Base-by-base conservation (phyloP, 345 rosid genomes). In the Eucalyptus camaldulensis region DNA sequence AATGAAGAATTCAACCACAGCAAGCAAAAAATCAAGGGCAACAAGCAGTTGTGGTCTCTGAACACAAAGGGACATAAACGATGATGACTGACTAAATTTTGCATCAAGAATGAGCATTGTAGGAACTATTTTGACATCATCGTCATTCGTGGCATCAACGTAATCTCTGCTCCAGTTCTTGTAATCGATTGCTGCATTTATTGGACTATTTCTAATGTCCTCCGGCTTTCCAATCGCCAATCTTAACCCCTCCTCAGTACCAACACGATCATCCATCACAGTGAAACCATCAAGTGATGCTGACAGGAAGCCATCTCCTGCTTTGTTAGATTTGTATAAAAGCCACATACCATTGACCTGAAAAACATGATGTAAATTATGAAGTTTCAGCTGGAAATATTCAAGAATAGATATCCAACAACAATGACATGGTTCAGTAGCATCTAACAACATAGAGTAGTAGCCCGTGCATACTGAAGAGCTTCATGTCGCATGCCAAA, bases 11-110 rank as follows among this genome's bases (percentile, higher is more conserved):
- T 98, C 99, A 88, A 94, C 95, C 87, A 98, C 95, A 31, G 98
- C 98, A 88, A 97, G 93, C 89, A 98, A 94, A 94, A 98, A 98
- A 94, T 98, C 99, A 90, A 98, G 96, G 65, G 98, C 98, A 90
- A 98, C 99, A 89, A 98, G 97, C 88, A 98, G 92, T 88, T 95
- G 99, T 47, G 99, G 99, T 94, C 98, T 95, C 91, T 97, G 99
- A 92, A 97, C 90, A 92, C 94, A 93, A 25, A 96, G 47, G 58
- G 97, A 95, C 87, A 97, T 88, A 88, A 89, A 92, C 67, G 98
- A 95, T 56, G 94, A 94, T 89, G 87, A 88, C 92, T 93, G 93
- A 90, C 95, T 93, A 93, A 96, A 94, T 88, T 95, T 96, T 19
- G 96, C 99, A 94, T 98, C 99, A 90, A 98, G 93, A 90, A 96